These are phyloP conservation scores for Ustilago xerochloae DNA, from an alignment of 1,284 basidiomycete genomes.

Conservation along the genomic window DNA sequence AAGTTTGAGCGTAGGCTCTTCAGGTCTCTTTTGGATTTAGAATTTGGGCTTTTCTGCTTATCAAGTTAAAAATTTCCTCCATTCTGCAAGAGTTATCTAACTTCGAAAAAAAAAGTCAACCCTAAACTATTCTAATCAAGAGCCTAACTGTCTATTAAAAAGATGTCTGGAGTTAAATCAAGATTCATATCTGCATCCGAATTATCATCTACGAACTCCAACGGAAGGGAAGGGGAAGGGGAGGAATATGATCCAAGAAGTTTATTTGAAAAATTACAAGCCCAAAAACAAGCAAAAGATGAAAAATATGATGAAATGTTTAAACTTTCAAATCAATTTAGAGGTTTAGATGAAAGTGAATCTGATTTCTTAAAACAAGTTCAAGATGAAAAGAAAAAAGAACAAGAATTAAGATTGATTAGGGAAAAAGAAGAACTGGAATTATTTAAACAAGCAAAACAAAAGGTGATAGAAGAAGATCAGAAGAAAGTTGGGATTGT, in stretches of 20 bases:
- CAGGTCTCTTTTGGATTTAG: background rate
- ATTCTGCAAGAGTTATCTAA: background rate
- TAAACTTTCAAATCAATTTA: slow-evolving; percentile 63
- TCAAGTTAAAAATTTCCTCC: background rate
- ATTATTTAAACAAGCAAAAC: slow-evolving; percentile 30
- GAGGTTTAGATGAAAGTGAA: slow-evolving; percentile 64
- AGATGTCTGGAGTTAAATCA: slow-evolving; percentile 12
- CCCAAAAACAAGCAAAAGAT: slow-evolving; percentile 59
- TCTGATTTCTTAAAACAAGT: slow-evolving; percentile 58
- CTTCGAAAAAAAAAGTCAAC: too few relatives aligned
- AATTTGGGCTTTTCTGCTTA: background rate
- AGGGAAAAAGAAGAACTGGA: slow-evolving; percentile 50
- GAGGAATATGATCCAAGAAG: slow-evolving; percentile 49
- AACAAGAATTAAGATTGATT: slow-evolving; percentile 22
- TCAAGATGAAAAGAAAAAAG: slow-evolving; percentile 17
- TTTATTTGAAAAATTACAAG: slow-evolving; percentile 53
- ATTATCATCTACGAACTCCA: background rate
- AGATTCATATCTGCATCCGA: slow-evolving; percentile 41
- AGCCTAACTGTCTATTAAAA: background rate
- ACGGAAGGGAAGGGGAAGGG: background rate
- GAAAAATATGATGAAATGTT: slow-evolving; percentile 58
- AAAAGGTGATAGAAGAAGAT: background rate
- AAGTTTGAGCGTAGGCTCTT: too few relatives aligned
- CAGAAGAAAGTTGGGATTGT: background rate
- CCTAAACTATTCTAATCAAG: too few relatives aligned